phyloP scores from a whole-genome alignment of 2,329 filamentous ascomycete genomes.

The Nigrograna mackinnonii region DNA sequence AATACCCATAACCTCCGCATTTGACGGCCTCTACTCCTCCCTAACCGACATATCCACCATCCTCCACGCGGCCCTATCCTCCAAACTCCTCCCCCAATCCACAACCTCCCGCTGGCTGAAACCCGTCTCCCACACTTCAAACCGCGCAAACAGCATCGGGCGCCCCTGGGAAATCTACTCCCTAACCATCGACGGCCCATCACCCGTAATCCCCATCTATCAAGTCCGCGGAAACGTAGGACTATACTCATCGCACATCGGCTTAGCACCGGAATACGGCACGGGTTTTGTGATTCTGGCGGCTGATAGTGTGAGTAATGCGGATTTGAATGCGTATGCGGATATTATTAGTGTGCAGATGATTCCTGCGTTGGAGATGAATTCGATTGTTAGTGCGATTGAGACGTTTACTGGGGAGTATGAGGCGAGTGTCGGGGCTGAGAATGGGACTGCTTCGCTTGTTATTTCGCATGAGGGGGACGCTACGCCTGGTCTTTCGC shows the following conservation, averaged over 20 bases:
- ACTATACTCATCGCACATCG: slow-evolving; percentile 41
- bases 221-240: slow-evolving; percentile 47
- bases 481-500: slow-evolving; percentile 4
- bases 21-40: slow-evolving; percentile 36
- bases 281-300: slow-evolving; percentile 43
- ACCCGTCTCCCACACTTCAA: slow-evolving; percentile 40
- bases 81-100: slow-evolving; percentile 30
- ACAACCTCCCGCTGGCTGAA: slow-evolving; percentile 44
- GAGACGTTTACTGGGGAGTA: slow-evolving; percentile 7
- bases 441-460: not conserved
- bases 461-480: slow-evolving; percentile 4
- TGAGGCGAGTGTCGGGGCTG: too few species aligned
- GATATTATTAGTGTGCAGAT: slow-evolving; percentile 9
- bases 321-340: slow-evolving; percentile 14
- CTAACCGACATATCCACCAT: slow-evolving; percentile 36
- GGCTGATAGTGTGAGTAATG: slow-evolving; percentile 24
- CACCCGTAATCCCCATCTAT: slow-evolving; percentile 35
- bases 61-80: slow-evolving; percentile 40
- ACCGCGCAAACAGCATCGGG: slow-evolving; percentile 36
- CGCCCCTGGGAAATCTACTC: slow-evolving; percentile 43
- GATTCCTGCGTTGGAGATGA: slow-evolving; percentile 15
- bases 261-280: slow-evolving; percentile 47
- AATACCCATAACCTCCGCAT: slow-evolving; percentile 3
- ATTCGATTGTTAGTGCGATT: slow-evolving; percentile 20
- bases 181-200: slow-evolving; percentile 12